phyloP scores from a whole-genome alignment of 352 stramenopile species.

The Globisporangium sylvaticum region DNA sequence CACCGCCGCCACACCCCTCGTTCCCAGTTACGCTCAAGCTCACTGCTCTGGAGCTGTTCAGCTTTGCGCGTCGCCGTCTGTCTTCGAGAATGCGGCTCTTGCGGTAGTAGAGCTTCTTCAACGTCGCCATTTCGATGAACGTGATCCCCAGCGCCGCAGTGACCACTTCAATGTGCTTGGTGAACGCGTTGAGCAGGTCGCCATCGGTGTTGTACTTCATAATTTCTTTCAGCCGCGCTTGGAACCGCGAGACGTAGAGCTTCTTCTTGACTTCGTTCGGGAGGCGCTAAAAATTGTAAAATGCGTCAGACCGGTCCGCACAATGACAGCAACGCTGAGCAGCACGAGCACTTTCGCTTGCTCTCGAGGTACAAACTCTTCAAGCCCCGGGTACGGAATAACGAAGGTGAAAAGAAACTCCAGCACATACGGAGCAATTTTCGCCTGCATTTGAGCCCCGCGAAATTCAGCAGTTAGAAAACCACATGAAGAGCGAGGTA shows the following conservation, averaged over 20 bases:
- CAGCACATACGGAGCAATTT: constrained; percentile 17
- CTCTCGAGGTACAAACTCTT: constrained; percentile 23
- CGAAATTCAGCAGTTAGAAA: too few relatives aligned
- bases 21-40: neutral
- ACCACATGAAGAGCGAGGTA: too few relatives aligned
- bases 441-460: too few relatives aligned
- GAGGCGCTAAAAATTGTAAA: constrained; percentile 28
- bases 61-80: constrained; percentile 11
- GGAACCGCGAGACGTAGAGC: constrained; percentile 58
- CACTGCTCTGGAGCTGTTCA: neutral
- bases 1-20: neutral
- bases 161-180: constrained; percentile 71
- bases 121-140: constrained; percentile 46
- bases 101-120: constrained; percentile 53
- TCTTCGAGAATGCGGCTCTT: constrained; percentile 22
- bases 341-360: constrained; percentile 32
- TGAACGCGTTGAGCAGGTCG: constrained; percentile 61
- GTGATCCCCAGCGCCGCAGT: constrained; percentile 51
- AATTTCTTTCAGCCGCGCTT: constrained; percentile 66
- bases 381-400: constrained; percentile 54
- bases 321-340: constrained; percentile 34
- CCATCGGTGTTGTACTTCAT: constrained; percentile 76
- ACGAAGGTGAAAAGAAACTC: constrained; percentile 34
- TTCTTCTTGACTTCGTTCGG: constrained; percentile 80
- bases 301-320: too few relatives aligned